Evolutionary conservation across 2,329 filamentous ascomycete species (phyloP).

Genomic region (Diplodia sapinea): DNA sequence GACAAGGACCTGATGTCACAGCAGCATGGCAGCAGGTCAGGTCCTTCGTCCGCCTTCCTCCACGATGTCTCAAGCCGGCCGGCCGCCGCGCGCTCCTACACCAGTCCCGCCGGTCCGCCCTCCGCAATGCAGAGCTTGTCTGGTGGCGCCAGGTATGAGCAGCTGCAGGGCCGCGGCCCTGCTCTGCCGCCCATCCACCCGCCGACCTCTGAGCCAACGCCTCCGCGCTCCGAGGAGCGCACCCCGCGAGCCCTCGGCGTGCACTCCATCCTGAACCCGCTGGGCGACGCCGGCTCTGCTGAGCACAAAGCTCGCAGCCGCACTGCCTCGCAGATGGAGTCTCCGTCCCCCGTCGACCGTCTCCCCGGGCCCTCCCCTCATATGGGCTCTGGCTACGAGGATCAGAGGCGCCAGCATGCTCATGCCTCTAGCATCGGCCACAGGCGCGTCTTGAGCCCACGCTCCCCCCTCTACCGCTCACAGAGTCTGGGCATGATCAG

Average conservation of each 20-base stretch:
- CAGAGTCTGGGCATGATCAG: slow-evolving; percentile 56
- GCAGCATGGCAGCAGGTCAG: slow-evolving; percentile 32
- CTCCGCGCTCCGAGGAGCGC: slow-evolving; percentile 39
- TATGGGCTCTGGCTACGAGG: slow-evolving; percentile 34
- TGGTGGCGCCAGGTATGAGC: slow-evolving; percentile 31
- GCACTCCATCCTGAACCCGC: slow-evolving; percentile 55
- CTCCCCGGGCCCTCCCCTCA: slow-evolving; percentile 42
- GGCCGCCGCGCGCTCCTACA: slow-evolving; percentile 17
- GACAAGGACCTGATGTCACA: slow-evolving; percentile 33
- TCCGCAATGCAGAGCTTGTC: slow-evolving; percentile 27
- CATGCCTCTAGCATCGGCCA: slow-evolving; percentile 28
- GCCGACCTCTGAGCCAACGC: slow-evolving; percentile 23
- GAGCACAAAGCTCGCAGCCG: slow-evolving; percentile 45
- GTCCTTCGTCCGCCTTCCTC: slow-evolving; percentile 30
- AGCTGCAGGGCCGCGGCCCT: slow-evolving; percentile 13
- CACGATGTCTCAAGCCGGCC: slow-evolving; percentile 25
- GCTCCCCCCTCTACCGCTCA: slow-evolving; percentile 61
- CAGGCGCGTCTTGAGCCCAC: slow-evolving; percentile 62
- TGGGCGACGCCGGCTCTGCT: slow-evolving; percentile 42
- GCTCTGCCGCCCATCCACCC: slow-evolving; percentile 29
- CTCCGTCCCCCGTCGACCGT: slow-evolving; percentile 47
- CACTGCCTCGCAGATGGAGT: slow-evolving; percentile 53
- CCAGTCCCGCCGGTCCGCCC: slow-evolving; percentile 16
- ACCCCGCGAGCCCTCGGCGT: slow-evolving; percentile 49
- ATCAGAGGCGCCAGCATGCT: slow-evolving; percentile 13